A percentile compares a stretch with the other conserved stretches of the same genome.
Evolutionary conservation across 2,329 filamentous ascomycete species (phyloP).

Genomic region (Phaeosphaeria sp.): DNA sequence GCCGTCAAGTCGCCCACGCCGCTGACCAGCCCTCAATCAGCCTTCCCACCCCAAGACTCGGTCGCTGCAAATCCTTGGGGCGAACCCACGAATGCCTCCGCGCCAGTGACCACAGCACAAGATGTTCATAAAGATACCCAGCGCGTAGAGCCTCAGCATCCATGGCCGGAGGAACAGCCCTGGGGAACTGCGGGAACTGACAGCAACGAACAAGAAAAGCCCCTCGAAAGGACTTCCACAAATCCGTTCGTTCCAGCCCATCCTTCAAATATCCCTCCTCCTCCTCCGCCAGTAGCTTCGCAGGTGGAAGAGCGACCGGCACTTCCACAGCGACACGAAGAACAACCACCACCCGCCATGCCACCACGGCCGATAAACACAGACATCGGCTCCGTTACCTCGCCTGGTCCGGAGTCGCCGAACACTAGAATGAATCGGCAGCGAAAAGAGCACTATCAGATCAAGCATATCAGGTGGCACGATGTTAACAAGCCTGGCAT

Average conservation of each 20-base stretch:
- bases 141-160: slow-evolving; percentile 17
- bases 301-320: slow-evolving; percentile 39
- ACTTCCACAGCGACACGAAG: slow-evolving; percentile 44
- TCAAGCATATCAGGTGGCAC: slow-evolving; percentile 89
- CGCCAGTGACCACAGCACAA: slow-evolving; percentile 36
- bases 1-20: slow-evolving; percentile 29
- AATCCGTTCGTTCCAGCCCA: slow-evolving; percentile 8
- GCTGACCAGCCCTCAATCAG: slow-evolving; percentile 27
- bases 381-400: slow-evolving; percentile 15
- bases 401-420: slow-evolving; percentile 48
- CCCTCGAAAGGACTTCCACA: slow-evolving; percentile 24
- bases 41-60: slow-evolving; percentile 28
- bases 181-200: slow-evolving; percentile 35
- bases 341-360: slow-evolving; percentile 40
- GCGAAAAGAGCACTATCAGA: slow-evolving; percentile 82
- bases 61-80: slow-evolving; percentile 38
- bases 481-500: slow-evolving; percentile 69
- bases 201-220: slow-evolving; percentile 32
- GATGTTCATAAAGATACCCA: slow-evolving; percentile 22
- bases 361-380: slow-evolving; percentile 44
- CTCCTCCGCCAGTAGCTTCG: slow-evolving; percentile 12
- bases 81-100: slow-evolving; percentile 36
- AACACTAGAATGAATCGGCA: slow-evolving; percentile 52
- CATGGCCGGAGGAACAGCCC: slow-evolving; percentile 42
- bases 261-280: slow-evolving; percentile 9